Evolutionary conservation across 2,329 filamentous ascomycete genomes (phyloP).

Genomic region (Neopestalotiopsis sp.): DNA sequence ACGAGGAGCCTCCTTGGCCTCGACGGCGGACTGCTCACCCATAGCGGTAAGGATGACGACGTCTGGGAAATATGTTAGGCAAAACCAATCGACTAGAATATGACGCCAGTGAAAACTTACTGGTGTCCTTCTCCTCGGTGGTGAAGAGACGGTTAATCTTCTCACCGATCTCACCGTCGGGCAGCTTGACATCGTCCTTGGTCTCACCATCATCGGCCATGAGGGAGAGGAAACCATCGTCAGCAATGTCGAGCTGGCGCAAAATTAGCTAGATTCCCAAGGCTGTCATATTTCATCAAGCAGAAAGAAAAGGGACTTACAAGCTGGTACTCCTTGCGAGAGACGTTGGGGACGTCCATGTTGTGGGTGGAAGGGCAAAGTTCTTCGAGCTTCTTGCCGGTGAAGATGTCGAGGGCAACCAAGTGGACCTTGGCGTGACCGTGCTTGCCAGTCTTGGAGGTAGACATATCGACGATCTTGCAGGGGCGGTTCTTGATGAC

Average conservation of each 20-base stretch:
- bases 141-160: conserved; percentile 84
- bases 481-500: conserved; percentile 98
- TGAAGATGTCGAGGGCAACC: conserved; percentile 99
- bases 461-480: conserved; percentile 99
- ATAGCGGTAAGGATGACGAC: conserved; percentile 93
- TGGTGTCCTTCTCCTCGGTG: conserved; percentile 88
- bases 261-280: conserved; percentile 22
- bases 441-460: conserved; percentile 99
- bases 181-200: conserved; percentile 95
- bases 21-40: conserved; percentile 91
- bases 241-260: conserved; percentile 84
- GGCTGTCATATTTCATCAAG: neutral
- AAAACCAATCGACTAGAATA: conserved; percentile 21
- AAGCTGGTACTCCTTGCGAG: conserved; percentile 89
- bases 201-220: conserved; percentile 84
- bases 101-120: conserved; percentile 59
- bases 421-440: conserved; percentile 99
- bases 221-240: conserved; percentile 93
- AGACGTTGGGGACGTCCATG: conserved; percentile 97
- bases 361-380: conserved; percentile 96
- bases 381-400: conserved; percentile 99
- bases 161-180: conserved; percentile 86
- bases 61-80: conserved; percentile 55
- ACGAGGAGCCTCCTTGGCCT: conserved; percentile 88
- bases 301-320: conserved; percentile 60